A percentile compares a stretch with the other conserved stretches of the same genome.
Conservation (phyloP, 441 rosid genomes). For the Erysimum pusillum region DNA sequence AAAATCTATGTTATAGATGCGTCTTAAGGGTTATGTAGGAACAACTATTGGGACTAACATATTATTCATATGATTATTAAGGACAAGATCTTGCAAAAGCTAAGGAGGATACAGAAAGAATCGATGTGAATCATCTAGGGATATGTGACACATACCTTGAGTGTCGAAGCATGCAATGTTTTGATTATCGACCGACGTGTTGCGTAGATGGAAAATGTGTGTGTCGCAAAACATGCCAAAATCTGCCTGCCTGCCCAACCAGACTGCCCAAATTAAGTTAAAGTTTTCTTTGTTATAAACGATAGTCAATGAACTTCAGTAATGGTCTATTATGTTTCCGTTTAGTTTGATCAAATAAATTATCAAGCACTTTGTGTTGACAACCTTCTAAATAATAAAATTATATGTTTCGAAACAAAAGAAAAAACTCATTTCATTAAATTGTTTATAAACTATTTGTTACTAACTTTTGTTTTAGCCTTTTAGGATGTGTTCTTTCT, state of each 20-base stretch:
- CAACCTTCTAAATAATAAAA: no score
- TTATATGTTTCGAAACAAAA: no score
- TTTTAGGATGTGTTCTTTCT: no score
- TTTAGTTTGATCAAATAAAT: no score
- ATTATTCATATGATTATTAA: not conserved
- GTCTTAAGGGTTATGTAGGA: not conserved
- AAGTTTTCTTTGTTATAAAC: no score
- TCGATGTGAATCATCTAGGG: not conserved
- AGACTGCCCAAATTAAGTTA: not conserved
- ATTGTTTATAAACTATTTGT: no score
- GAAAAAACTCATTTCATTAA: no score
- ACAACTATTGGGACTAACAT: not conserved
- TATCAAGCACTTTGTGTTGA: no score
- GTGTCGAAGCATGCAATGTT: not conserved
- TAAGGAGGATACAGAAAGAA: not conserved
- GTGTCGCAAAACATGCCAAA: not conserved
- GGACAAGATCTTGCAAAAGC: conserved; percentile 14
- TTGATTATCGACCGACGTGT: not conserved
- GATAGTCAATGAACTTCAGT: no score
- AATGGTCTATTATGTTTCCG: no score
- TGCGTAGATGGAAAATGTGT: not conserved
- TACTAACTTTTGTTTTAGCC: no score
- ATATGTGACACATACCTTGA: conserved; percentile 4
- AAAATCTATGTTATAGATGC: no score
- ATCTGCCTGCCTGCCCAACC: not conserved